phyloP scores from a whole-genome alignment of 352 stramenopile species.

The Phytophthora boehmeriae region DNA sequence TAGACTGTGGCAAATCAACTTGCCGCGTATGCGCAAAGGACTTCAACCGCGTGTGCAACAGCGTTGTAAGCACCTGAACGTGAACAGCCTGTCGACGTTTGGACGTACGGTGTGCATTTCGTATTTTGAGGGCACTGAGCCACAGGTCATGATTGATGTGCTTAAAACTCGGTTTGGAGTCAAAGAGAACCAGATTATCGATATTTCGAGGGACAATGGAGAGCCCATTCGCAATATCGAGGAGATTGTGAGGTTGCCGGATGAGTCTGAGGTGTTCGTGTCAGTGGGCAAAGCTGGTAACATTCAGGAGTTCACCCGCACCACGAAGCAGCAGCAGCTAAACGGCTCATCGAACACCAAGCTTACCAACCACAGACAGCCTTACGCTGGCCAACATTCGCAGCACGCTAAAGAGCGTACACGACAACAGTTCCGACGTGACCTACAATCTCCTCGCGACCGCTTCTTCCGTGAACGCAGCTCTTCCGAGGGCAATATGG shows the following conservation, averaged over 20 bases:
- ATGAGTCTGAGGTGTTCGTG: conserved; percentile 74
- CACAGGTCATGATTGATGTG: conserved; percentile 71
- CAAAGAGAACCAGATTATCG: conserved; percentile 75
- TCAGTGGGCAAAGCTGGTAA: conserved; percentile 83
- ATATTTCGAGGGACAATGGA: conserved; percentile 75
- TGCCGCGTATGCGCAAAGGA: conserved; percentile 71
- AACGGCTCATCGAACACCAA: conserved; percentile 17
- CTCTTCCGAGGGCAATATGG: conserved; percentile 58
- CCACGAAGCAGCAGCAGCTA: conserved; percentile 27
- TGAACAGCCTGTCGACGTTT: conserved; percentile 83
- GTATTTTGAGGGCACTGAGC: conserved; percentile 81
- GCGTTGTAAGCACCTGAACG: conserved; percentile 73
- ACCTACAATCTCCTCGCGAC: conserved; percentile 40
- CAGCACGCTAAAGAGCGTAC: conserved; percentile 33
- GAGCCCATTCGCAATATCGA: conserved; percentile 59
- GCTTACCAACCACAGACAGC: conserved; percentile 20
- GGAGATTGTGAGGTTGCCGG: conserved; percentile 53
- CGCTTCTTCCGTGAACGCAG: conserved; percentile 54
- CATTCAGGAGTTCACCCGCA: conserved; percentile 59
- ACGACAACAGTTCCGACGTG: conserved; percentile 32
- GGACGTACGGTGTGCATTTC: conserved; percentile 80
- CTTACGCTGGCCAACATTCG: conserved; percentile 15
- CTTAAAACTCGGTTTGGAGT: conserved; percentile 84
- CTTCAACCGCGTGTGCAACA: conserved; percentile 44
- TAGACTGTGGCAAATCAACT: conserved; percentile 81